Base-by-base conservation (phyloP, 805 yeast species). In the Ogataea pini region DNA sequence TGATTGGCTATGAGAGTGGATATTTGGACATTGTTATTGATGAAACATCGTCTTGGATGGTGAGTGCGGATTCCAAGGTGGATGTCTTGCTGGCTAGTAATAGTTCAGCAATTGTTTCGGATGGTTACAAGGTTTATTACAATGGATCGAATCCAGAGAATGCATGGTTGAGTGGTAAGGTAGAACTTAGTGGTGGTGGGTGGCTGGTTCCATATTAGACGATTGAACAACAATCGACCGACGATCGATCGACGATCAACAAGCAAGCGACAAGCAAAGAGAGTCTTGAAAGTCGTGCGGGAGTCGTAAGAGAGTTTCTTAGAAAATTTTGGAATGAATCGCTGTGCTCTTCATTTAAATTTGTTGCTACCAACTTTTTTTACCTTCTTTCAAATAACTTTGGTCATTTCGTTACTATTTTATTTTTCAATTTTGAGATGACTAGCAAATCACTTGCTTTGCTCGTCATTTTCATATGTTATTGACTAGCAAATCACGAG, bases 71-170 rank as follows among this genome's bases (percentile, higher is more conserved):
- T 12, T 44, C 47, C 3, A 44, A 25, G 17, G 42, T 36, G n/a
- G 14, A 36, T 28, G 13, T 29, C 7, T 28, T 36, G 29, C 16
- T 44, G 12, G 29, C 42, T 4, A 17, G 19, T 4, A 36, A 44
- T 22, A 16, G 14, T 3, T 25, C 36, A 4, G 13, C 19, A 20
- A 44, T 36, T 18, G 36, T 27, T 13, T 36, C 36, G 14, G 19
- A 36, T 17, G 42, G 47, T n/a, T 27, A 31, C 19, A 27, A 12
- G 6, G 36, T 44, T 8, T 27, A 44, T 24, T 44, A 36, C 32
- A 44, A 44, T 9, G 17, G 24, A 7, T 44, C 47, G 9, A 34
- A 44, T 28, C 42, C 42, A 10, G 47, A 36, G 8, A 44, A 44
- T 17, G 22, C 27, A 3, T 36, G 47, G 42, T 13, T 44, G 22